These are phyloP conservation scores for Dentipellis fragilis DNA, from an alignment of 768 basidiomycete genomes.

Conservation along the genomic window DNA sequence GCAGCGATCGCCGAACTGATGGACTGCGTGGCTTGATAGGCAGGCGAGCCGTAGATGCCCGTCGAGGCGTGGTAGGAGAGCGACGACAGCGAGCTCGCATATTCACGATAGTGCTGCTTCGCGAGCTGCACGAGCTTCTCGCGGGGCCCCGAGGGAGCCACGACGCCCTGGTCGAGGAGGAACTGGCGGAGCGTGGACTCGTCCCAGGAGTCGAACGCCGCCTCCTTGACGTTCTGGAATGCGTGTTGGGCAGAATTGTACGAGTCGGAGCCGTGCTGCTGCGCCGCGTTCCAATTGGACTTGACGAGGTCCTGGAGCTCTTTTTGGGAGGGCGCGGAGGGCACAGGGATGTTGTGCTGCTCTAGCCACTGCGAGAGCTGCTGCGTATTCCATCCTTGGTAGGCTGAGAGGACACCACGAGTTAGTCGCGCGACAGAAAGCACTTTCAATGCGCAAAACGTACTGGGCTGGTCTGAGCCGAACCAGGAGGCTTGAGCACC, in stretches of 20 bases:
- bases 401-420: slow-evolving; percentile 24
- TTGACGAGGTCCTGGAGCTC: slow-evolving; percentile 43
- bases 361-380: slow-evolving; percentile 3
- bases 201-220: slow-evolving; percentile 73
- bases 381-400: slow-evolving; percentile 17
- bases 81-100: slow-evolving; percentile 13
- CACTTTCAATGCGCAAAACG: slow-evolving; percentile 29
- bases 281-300: slow-evolving; percentile 41
- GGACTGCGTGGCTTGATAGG: slow-evolving; percentile 25
- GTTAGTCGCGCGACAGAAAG: slow-evolving; percentile 58
- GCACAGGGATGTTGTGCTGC: neutral
- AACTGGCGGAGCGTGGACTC: slow-evolving; percentile 76
- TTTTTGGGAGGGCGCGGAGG: slow-evolving; percentile 21
- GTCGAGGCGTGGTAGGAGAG: slow-evolving; percentile 21
- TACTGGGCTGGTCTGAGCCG: slow-evolving; percentile 21
- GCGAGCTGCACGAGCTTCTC: slow-evolving; percentile 77
- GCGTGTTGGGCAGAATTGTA: slow-evolving; percentile 52
- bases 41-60: slow-evolving; percentile 33
- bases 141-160: slow-evolving; percentile 67
- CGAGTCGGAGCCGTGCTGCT: slow-evolving; percentile 36
- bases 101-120: slow-evolving; percentile 51
- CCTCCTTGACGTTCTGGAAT: slow-evolving; percentile 39
- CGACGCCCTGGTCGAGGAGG: slow-evolving; percentile 78
- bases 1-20: slow-evolving; percentile 31
- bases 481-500: slow-evolving; percentile 23